These are phyloP conservation scores for Cudoniella acicularis DNA, from an alignment of 495 filamentous ascomycete genomes.

Conservation along the genomic window DNA sequence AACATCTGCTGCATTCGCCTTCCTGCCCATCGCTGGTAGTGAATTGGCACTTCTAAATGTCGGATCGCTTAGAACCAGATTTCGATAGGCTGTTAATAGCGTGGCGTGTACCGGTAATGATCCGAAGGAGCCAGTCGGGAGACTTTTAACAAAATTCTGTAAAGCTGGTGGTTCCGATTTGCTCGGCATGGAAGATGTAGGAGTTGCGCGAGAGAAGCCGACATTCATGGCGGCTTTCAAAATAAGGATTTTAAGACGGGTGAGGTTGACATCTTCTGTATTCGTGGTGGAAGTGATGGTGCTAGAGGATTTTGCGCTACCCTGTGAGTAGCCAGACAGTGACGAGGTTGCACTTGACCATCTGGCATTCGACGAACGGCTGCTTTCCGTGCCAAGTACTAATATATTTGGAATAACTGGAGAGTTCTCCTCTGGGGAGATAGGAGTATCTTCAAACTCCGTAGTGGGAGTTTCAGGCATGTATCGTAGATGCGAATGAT, in stretches of 20 bases:
- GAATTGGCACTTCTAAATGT: conserved; percentile 54
- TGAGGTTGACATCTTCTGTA: conserved; percentile 69
- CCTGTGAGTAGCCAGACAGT: conserved; percentile 68
- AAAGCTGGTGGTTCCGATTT: conserved; percentile 40
- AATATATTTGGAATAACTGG: conserved; percentile 77
- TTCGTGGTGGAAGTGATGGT: conserved; percentile 65
- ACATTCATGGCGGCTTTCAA: conserved; percentile 78
- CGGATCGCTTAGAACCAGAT: conserved; percentile 65
- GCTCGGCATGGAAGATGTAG: conserved; percentile 27
- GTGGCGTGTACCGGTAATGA: conserved; percentile 62
- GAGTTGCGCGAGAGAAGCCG: conserved; percentile 57
- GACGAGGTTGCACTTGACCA: conserved; percentile 78
- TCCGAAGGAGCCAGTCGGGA: conserved; percentile 76
- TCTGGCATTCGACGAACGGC: conserved; percentile 42
- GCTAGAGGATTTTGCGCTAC: conserved; percentile 67
- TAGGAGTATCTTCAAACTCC: conserved; percentile 83
- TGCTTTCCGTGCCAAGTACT: conserved; percentile 65
- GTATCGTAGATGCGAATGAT: conserved; percentile 12
- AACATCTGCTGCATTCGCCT: conserved; percentile 65
- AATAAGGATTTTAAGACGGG: conserved; percentile 68
- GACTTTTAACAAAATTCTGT: conserved; percentile 67
- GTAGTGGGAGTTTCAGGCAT: conserved; percentile 86
- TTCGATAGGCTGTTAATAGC: conserved; percentile 73
- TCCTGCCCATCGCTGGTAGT: conserved; percentile 50
- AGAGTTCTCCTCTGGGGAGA: conserved; percentile 69